Percentiles rank a stretch among this genome's conserved stretches.
Conservation (phyloP, 306 rosid species). For the Fagus crenata region DNA sequence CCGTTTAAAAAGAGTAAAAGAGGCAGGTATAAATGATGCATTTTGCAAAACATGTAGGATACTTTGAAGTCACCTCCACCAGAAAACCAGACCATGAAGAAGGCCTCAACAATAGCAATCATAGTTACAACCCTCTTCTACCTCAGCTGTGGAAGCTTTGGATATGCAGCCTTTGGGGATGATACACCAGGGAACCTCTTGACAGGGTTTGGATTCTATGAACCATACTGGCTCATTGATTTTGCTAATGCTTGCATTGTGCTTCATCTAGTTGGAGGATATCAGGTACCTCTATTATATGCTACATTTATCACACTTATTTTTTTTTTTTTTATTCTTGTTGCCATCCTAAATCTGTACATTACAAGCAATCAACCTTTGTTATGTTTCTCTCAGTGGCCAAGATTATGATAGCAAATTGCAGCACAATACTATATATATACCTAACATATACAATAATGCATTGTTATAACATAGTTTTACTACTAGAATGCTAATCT, state of each 20-base stretch:
- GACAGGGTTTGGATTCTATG: conserved; percentile 52
- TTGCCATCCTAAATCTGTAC: background rate
- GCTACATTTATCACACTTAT: background rate
- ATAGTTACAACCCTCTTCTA: conserved; percentile 58
- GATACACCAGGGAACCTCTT: conserved; percentile 70
- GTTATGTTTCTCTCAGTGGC: too few relatives aligned
- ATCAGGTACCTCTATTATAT: conserved; percentile 50
- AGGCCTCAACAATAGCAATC: conserved; percentile 55
- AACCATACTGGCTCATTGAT: conserved; percentile 65
- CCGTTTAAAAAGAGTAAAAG: background rate
- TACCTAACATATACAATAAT: background rate
- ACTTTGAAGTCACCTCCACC: conserved; percentile 87
- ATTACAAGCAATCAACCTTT: too few relatives aligned
- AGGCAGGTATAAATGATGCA: conserved; percentile 17
- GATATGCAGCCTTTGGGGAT: conserved; percentile 83
- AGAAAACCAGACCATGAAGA: conserved; percentile 60
- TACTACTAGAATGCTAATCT: too few relatives aligned
- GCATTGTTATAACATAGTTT: background rate
- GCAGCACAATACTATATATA: too few relatives aligned
- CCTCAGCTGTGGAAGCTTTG: conserved; percentile 63
- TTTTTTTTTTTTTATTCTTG: conserved; percentile 1
- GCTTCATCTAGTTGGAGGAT: conserved; percentile 81
- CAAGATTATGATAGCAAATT: too few relatives aligned
- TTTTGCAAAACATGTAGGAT: conserved; percentile 53
- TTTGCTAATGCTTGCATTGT: conserved; percentile 69